Percentiles rank a stretch among this genome's conserved stretches.
Conservation (phyloP, 2,329 filamentous ascomycete genomes). For the Lanzia echinophila region DNA sequence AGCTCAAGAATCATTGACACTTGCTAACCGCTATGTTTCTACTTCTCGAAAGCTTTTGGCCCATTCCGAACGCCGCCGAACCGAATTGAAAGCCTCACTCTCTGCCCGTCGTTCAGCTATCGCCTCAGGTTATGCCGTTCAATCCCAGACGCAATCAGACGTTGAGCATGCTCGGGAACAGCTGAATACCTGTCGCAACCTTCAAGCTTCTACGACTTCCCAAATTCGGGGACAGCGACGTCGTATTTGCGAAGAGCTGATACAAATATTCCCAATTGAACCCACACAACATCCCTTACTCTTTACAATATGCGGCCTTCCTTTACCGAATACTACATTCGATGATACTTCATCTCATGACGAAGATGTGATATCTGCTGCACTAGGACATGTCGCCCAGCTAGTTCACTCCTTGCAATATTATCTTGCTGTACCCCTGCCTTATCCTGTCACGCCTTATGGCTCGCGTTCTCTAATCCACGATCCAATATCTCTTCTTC, state of each 20-base stretch:
- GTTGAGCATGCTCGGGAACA: constrained; percentile 55
- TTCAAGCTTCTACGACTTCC: constrained; percentile 52
- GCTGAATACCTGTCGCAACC: constrained; percentile 47
- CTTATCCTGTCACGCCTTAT: constrained; percentile 68
- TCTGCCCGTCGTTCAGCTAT: constrained; percentile 62
- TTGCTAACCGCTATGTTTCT: constrained; percentile 49
- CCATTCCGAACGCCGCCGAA: constrained; percentile 52
- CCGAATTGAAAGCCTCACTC: constrained; percentile 63
- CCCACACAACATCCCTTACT: constrained; percentile 59
- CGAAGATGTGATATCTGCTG: constrained; percentile 71
- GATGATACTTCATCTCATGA: constrained; percentile 47
- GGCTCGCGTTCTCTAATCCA: constrained; percentile 70
- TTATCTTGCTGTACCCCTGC: constrained; percentile 72
- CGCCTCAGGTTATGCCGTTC: constrained; percentile 49
- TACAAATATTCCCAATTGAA: constrained; percentile 72
- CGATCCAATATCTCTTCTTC: constrained; percentile 61
- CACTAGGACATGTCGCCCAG: constrained; percentile 72
- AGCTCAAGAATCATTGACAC: constrained; percentile 42
- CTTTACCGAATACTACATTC: constrained; percentile 73
- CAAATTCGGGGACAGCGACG: constrained; percentile 79
- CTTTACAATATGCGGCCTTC: constrained; percentile 75
- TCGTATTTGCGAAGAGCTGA: constrained; percentile 78
- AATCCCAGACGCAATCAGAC: constrained; percentile 52
- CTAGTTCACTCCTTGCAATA: constrained; percentile 70
- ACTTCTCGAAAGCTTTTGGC: constrained; percentile 61